These are phyloP conservation scores for Periglandula ipomoeae DNA, from an alignment of 2,329 filamentous ascomycete species.

Conservation along the genomic window DNA sequence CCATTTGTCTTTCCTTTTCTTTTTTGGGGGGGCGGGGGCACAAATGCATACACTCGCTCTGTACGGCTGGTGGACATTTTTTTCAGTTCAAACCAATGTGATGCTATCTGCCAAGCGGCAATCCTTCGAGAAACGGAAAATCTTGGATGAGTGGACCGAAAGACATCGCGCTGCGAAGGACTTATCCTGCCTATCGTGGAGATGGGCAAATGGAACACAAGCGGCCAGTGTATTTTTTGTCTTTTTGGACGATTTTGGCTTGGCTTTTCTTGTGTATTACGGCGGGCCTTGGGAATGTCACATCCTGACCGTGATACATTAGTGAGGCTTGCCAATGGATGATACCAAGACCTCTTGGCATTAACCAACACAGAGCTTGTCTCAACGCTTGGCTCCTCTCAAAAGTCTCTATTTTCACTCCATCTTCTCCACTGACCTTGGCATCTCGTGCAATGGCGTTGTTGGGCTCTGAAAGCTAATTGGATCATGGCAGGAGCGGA, in stretches of 20 bases:
- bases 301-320: too few relatives aligned
- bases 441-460: neutral
- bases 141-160: conserved; percentile 18
- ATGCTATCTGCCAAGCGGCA: conserved; percentile 24
- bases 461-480: neutral
- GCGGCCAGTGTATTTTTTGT: too few relatives aligned
- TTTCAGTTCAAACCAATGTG: too few relatives aligned
- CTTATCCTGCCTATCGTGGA: neutral
- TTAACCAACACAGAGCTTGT: neutral
- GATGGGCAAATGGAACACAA: too few relatives aligned
- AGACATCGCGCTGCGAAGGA: neutral
- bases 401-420: neutral
- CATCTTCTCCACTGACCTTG: neutral
- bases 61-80: too few relatives aligned
- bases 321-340: neutral
- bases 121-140: conserved; percentile 20
- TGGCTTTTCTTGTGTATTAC: too few relatives aligned
- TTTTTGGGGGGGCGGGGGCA: too few relatives aligned
- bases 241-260: too few relatives aligned
- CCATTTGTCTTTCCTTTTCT: too few relatives aligned
- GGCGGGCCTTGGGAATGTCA: too few relatives aligned
- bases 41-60: too few relatives aligned
- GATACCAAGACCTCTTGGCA: conserved; percentile 1
- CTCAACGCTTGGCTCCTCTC: neutral
- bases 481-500: too few relatives aligned